Percentiles rank a stretch among this genome's conserved stretches.
Conservation (phyloP, 2,329 filamentous ascomycete genomes). For the Phaeosphaeriaceae sp. region DNA sequence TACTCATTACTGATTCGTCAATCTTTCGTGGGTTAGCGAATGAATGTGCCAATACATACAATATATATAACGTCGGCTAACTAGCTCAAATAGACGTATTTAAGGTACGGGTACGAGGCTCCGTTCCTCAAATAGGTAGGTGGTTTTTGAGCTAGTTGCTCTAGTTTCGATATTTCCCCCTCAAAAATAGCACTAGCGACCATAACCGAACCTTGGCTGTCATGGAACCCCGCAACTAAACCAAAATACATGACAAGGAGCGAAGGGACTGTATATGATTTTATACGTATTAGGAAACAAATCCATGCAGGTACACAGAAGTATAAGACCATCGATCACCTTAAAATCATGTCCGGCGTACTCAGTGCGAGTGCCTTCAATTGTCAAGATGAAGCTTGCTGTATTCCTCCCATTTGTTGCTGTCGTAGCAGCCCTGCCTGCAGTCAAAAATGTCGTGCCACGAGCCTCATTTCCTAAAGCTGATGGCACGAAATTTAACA, state of each 20-base stretch:
- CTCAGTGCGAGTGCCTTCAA: too few species aligned
- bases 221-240: conserved; percentile 17
- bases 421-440: conserved; percentile 27
- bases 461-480: conserved; percentile 12
- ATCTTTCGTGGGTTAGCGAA: too few species aligned
- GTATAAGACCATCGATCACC: conserved; percentile 6
- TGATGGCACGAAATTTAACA: conserved; percentile 43
- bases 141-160: neutral
- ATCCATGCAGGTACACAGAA: conserved; percentile 1
- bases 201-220: conserved; percentile 8
- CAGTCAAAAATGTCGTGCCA: conserved; percentile 3
- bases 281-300: neutral
- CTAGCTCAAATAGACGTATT: neutral
- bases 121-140: conserved; percentile 2
- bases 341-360: neutral
- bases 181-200: neutral
- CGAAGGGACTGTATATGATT: conserved; percentile 5
- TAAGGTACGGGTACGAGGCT: neutral
- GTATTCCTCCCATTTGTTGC: conserved; percentile 24
- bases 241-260: conserved; percentile 11
- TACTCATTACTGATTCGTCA: too few species aligned
- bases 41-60: too few species aligned
- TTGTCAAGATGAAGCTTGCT: conserved; percentile 30
- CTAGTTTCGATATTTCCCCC: neutral
- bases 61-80: too few species aligned